A percentile compares a stretch with the other conserved stretches of the same genome.
Conservation (phyloP, 2,329 filamentous ascomycete genomes). For the Calonectria pseudoturangicola region DNA sequence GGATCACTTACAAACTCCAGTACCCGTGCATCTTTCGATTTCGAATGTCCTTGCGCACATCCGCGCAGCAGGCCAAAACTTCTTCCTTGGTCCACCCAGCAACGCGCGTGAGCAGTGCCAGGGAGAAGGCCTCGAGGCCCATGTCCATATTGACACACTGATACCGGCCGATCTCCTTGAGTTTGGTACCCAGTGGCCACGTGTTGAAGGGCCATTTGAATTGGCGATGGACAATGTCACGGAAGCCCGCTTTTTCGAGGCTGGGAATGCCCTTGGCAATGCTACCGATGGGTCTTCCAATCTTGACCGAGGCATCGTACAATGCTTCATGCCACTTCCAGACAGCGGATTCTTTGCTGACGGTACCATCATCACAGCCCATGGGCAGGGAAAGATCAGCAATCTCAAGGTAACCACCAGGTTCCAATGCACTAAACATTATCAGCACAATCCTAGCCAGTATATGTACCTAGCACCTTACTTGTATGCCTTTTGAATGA, state of each 20-base stretch:
- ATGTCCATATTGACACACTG: slow-evolving; percentile 50
- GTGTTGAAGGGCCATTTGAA: slow-evolving; percentile 68
- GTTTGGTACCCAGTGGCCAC: slow-evolving; percentile 68
- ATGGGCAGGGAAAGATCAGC: slow-evolving; percentile 45
- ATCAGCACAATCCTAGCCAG: background rate
- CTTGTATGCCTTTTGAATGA: slow-evolving; percentile 51
- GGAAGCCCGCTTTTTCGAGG: slow-evolving; percentile 70
- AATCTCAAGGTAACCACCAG: slow-evolving; percentile 52
- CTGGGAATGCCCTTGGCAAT: slow-evolving; percentile 52
- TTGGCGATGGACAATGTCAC: slow-evolving; percentile 66
- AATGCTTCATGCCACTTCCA: slow-evolving; percentile 53
- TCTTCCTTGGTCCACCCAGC: slow-evolving; percentile 53
- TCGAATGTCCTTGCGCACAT: slow-evolving; percentile 52
- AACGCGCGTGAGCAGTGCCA: slow-evolving; percentile 54
- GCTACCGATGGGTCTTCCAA: slow-evolving; percentile 53
- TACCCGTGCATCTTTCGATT: slow-evolving; percentile 55
- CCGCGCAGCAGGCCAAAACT: slow-evolving; percentile 49
- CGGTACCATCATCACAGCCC: slow-evolving; percentile 49
- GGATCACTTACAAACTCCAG: slow-evolving; percentile 47
- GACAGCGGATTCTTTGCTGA: slow-evolving; percentile 43
- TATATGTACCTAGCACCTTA: slow-evolving; percentile 1
- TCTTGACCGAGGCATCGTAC: slow-evolving; percentile 52
- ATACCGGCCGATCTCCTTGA: slow-evolving; percentile 67
- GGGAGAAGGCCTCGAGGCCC: slow-evolving; percentile 54
- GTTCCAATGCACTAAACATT: slow-evolving; percentile 41